phyloP scores from a whole-genome alignment of 2,329 filamentous ascomycete species.

The Hymenoscyphus fructigenus region DNA sequence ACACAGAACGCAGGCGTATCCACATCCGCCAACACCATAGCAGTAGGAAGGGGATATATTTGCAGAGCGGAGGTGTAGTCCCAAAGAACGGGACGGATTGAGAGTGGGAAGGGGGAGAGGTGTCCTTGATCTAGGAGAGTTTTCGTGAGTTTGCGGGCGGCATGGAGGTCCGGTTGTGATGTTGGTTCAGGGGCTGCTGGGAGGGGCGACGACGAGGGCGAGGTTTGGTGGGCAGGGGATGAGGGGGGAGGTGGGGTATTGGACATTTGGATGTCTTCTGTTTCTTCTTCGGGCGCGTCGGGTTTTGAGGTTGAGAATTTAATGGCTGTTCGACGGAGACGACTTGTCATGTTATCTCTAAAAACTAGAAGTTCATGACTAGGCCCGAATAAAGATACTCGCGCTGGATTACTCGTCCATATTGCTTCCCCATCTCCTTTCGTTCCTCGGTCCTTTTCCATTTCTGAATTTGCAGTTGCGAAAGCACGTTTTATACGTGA shows the following conservation, averaged over 20 bases:
- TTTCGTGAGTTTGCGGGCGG: conserved; percentile 79
- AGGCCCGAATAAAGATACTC: conserved; percentile 82
- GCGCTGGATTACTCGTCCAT: conserved; percentile 86
- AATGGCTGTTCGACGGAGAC: conserved; percentile 75
- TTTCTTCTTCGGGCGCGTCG: conserved; percentile 37
- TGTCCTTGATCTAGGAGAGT: conserved; percentile 89
- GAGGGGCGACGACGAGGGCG: conserved; percentile 3
- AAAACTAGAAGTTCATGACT: conserved; percentile 85
- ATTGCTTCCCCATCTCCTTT: conserved; percentile 67
- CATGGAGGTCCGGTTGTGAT: conserved; percentile 41
- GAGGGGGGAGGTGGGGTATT: conserved; percentile 15
- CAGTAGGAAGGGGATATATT: conserved; percentile 84
- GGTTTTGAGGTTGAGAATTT: conserved; percentile 56
- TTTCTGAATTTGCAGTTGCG: conserved; percentile 71
- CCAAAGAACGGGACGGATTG: conserved; percentile 82
- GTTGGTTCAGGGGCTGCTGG: not conserved
- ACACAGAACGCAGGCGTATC: conserved; percentile 80
- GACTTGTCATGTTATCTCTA: conserved; percentile 79
- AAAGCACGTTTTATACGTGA: conserved; percentile 81
- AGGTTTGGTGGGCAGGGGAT: conserved; percentile 9
- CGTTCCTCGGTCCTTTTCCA: conserved; percentile 48
- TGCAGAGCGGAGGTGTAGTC: conserved; percentile 76
- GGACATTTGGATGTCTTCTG: conserved; percentile 32
- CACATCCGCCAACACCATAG: conserved; percentile 78
- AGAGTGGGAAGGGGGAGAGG: conserved; percentile 81